These are phyloP conservation scores for Eucalyptus coolabah DNA, from an alignment of 345 rosid species.

Conservation along the genomic window DNA sequence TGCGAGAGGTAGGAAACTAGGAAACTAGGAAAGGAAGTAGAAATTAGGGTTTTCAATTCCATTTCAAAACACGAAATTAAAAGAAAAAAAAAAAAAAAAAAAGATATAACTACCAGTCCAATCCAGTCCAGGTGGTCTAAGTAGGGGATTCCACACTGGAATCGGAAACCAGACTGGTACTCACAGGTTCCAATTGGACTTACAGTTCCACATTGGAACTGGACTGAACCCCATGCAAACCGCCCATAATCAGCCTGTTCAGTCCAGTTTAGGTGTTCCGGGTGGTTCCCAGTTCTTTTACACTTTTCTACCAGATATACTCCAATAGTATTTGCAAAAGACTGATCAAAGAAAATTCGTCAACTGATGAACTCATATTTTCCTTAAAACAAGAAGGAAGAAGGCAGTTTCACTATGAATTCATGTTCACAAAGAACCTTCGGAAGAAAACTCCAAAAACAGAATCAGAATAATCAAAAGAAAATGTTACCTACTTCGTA, in stretches of 20 bases:
- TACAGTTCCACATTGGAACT: neutral
- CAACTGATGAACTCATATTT: neutral
- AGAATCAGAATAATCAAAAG: neutral
- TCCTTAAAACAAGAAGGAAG: neutral
- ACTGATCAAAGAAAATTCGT: neutral
- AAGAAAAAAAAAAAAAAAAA: no score
- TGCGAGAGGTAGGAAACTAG: neutral
- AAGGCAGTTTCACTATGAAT: neutral
- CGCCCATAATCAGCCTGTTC: neutral
- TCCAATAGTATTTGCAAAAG: neutral
- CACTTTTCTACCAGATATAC: neutral
- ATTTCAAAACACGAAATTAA: neutral
- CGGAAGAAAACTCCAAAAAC: neutral
- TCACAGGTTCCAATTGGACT: neutral
- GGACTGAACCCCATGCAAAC: neutral
- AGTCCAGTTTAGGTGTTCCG: neutral
- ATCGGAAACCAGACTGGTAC: rapidly evolving
- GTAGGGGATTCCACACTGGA: neutral
- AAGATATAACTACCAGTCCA: neutral
- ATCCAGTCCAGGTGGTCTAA: rapidly evolving
- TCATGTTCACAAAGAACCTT: neutral
- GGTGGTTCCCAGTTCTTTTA: neutral
- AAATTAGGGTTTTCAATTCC: neutral
- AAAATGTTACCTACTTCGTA: neutral
- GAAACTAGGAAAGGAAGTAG: neutral